Base-by-base conservation (phyloP, 805 yeast species). In the Monosporozyma servazzii region DNA sequence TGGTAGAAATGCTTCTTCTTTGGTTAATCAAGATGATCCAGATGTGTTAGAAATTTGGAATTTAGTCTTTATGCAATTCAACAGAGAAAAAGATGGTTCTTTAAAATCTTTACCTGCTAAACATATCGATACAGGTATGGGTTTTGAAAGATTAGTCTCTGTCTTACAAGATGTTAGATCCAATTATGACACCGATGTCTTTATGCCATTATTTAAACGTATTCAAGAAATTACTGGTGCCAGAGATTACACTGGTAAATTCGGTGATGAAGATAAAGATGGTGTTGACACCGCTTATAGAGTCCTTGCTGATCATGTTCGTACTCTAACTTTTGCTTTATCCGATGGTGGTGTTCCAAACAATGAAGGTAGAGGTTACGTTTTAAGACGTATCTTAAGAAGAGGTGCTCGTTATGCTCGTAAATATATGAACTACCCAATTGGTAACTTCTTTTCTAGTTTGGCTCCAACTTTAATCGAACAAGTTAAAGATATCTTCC, bases 311-410 rank as follows among this genome's bases (percentile, higher is more conserved):
- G 99, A 93, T 72, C 99, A 93, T 68, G 97, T 93, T 37, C 84
- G 99, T 72, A 93, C 99, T 25, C 78, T 93, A 67, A 88, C 96
- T 2, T 88, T 93, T 70, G 97, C 99, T 48, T 77, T 93, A 54
- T 87, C 96, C 40, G 99, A 93, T 70, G 99, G 99, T 64, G 99
- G 99, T 65, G 97, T 93, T 52, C 99, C 99, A 66, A 93, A 93
- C 73, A 93, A 90, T 65, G 99, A 93, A 67, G 99, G 99, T 62
- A 85, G 99, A 74, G 99, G 99, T 62, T 93, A 93, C 65, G 99
- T 93, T 44, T 75, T 93, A 69, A 84, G 99, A 75, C 86, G 99
- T 75, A 90, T 93, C 60, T 76, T 93, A 64, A 86, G 99, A 76
- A 86, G 99, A 76, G 99, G 99, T 64, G 88, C 96, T 40, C 85